Evolutionary conservation across 2,329 filamentous ascomycete genomes (phyloP).

Genomic region (Microdochium nivale): DNA sequence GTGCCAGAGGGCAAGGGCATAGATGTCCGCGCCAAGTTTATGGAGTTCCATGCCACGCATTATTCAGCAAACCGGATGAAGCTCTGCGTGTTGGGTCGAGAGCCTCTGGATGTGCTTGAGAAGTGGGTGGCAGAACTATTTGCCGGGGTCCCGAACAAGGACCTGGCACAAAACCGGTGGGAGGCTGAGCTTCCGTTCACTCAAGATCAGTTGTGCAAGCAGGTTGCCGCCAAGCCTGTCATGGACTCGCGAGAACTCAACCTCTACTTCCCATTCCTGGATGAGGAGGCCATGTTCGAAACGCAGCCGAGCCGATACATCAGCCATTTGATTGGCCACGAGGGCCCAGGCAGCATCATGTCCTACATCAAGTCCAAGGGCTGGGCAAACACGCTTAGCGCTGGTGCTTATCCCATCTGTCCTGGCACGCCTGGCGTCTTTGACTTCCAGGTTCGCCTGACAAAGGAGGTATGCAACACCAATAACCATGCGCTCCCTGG

Average conservation of each 20-base stretch:
- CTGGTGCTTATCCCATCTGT: conserved; percentile 67
- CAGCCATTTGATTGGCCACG: conserved; percentile 82
- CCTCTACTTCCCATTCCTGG: conserved; percentile 75
- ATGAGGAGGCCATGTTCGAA: conserved; percentile 73
- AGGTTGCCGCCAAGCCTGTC: conserved; percentile 83
- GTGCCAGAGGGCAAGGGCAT: conserved; percentile 70
- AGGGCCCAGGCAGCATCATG: conserved; percentile 86
- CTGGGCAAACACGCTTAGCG: conserved; percentile 77
- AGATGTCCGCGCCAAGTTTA: conserved; percentile 83
- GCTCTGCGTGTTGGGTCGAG: conserved; percentile 74
- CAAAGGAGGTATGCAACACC: conserved; percentile 55
- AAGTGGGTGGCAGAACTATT: conserved; percentile 80
- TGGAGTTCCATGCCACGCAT: conserved; percentile 80
- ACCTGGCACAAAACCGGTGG: conserved; percentile 56
- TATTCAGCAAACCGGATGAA: conserved; percentile 96
- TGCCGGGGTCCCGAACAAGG: conserved; percentile 71
- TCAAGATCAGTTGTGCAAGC: conserved; percentile 45
- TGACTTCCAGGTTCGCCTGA: conserved; percentile 69
- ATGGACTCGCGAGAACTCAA: conserved; percentile 78
- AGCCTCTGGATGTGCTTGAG: conserved; percentile 74
- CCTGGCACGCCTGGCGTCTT: conserved; percentile 72
- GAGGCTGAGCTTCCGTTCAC: conserved; percentile 40
- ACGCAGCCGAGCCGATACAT: conserved; percentile 80
- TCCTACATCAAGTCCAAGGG: conserved; percentile 84
- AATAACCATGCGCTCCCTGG: not conserved